Conservation (phyloP, 805 yeast species). For the Kazachstania martiniae region DNA sequence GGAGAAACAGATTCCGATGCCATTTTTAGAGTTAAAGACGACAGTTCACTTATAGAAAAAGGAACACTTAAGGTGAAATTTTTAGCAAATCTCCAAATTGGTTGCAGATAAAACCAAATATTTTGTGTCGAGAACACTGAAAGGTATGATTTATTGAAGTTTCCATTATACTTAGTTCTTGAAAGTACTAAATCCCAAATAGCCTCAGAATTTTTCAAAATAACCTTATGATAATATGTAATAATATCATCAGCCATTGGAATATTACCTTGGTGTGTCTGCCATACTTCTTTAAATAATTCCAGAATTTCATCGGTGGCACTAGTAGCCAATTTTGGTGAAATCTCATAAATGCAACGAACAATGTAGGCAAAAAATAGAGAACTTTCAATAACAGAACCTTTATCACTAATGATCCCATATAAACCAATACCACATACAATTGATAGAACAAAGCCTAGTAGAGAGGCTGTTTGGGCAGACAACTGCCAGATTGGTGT, state of each 20-base stretch:
- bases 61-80: conserved; percentile 24
- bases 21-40: conserved; percentile 30
- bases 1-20: conserved; percentile 61
- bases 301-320: conserved; percentile 34
- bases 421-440: conserved; percentile 64
- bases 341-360: conserved; percentile 83
- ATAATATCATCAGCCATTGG: conserved; percentile 25
- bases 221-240: conserved; percentile 20
- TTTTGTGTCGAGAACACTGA: conserved; percentile 1
- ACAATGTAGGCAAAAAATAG: conserved; percentile 83
- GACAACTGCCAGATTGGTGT: conserved; percentile 65
- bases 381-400: conserved; percentile 86
- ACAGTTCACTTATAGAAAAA: conserved; percentile 21
- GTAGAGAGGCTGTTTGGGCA: conserved; percentile 62
- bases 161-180: conserved; percentile 5
- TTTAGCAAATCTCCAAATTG: conserved; percentile 22
- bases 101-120: conserved; percentile 13
- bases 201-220: conserved; percentile 17
- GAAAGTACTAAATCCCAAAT: conserved; percentile 21
- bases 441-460: conserved; percentile 76
- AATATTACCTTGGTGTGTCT: conserved; percentile 25
- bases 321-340: conserved; percentile 69
- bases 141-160: conserved; percentile 1
- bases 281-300: conserved; percentile 31
- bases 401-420: conserved; percentile 75